Conservation (phyloP, 305 asterid species). For the Fraxinus ornus region DNA sequence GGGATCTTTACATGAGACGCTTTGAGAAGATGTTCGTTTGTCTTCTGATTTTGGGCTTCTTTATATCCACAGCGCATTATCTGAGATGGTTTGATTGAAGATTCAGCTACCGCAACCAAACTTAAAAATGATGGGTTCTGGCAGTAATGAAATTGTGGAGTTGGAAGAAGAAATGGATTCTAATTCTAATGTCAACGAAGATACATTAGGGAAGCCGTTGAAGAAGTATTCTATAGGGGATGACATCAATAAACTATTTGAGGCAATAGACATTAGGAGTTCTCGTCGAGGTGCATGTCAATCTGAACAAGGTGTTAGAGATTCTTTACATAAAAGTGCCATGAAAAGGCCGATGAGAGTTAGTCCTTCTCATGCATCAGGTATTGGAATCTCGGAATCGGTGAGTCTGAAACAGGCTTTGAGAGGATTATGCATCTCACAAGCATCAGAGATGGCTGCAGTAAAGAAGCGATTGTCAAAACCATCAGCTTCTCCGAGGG, state of each 20-base stretch:
- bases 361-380: conserved; percentile 46
- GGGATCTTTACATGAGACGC: conserved; percentile 9
- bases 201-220: conserved; percentile 31
- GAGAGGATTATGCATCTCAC: conserved; percentile 91
- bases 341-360: conserved; percentile 84
- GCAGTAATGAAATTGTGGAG: conserved; percentile 68
- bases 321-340: conserved; percentile 50
- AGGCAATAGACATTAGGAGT: conserved; percentile 59
- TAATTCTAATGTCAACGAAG: conserved; percentile 29
- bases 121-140: conserved; percentile 37
- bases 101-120: conserved; percentile 15
- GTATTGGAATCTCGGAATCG: conserved; percentile 74
- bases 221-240: conserved; percentile 45
- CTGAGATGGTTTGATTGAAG: conserved; percentile 37
- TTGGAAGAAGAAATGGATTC: conserved; percentile 37
- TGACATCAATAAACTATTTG: conserved; percentile 77
- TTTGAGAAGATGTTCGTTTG: conserved; percentile 8
- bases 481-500: conserved; percentile 47
- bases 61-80: conserved; percentile 14
- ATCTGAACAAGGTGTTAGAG: conserved; percentile 35
- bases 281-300: conserved; percentile 36
- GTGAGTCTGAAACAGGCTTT: conserved; percentile 87
- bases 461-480: conserved; percentile 64
- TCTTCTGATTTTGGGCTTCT: conserved; percentile 17
- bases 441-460: conserved; percentile 93